Evolutionary conservation across 1,284 basidiomycete genomes (phyloP), one percentile per base, ranked within the genome.

Genomic region (Ganoderma boninense): DNA sequence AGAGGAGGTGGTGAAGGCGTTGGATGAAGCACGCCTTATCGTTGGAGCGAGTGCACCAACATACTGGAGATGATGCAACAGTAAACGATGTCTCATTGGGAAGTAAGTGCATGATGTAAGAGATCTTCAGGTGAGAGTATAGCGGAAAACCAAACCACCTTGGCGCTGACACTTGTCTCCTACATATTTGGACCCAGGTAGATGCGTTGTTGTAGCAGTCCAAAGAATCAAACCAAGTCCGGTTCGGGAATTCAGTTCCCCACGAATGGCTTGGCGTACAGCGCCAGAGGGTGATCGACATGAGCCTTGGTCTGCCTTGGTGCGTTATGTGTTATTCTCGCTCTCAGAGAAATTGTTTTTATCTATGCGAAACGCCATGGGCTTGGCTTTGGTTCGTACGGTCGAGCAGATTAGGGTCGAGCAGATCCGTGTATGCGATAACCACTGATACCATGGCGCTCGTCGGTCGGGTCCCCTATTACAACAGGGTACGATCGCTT

Each of bases 21-120:
- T 90, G n/a, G 86, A 89, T 69, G 82, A 87, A 72, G 87, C 88
- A 7, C 84, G 84, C 77, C 76, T 74, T 65, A 80, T 85, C 23
- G 85, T 87, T 3, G 84, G 83, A 23, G 80, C 81, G 4, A 78
- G 82, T 60, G 80, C 82, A 20, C 86, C 88, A 0, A 75, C 78
- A 32, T 90, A 89, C 78, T 89, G 86, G 86, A 84, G 86, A 52
- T 87, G 72, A 81, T 40, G 54, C 16, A 52, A 3, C 32, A 13
- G 44, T 14, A 26, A 64, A 60, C 38, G 4, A 40, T 38, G 10
- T 13, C 59, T 38, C 43, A 40, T 16, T 61, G 60, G 42, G 49
- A 52, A 23, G n/a, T 23, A 10, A 26, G 13, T 52, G 4, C 13
- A 7, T 11, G 20, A 49, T 56, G 26, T 56, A 13, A 2, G 23